Conservation (phyloP, 306 rosid genomes). For the Ceratonia siliqua region DNA sequence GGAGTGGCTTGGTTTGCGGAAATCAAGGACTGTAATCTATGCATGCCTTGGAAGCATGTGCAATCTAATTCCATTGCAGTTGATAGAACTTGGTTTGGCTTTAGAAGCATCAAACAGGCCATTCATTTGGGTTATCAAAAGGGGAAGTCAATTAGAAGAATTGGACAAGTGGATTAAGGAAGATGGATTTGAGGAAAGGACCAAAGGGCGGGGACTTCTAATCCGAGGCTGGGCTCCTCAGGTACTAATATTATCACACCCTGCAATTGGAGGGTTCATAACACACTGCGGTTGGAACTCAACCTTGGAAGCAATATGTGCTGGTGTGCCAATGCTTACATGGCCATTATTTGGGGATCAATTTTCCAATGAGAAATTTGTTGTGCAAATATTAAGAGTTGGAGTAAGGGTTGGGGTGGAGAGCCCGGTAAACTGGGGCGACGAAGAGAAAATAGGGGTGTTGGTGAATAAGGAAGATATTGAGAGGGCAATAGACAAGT, state of each 20-base stretch:
- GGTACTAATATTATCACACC: constrained; percentile 52
- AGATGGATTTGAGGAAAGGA: constrained; percentile 49
- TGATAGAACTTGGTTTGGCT: constrained; percentile 55
- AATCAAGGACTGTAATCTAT: constrained; percentile 44
- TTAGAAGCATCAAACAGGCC: constrained; percentile 51
- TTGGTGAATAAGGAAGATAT: constrained; percentile 50
- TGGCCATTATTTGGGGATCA: constrained; percentile 75
- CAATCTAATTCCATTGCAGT: constrained; percentile 38
- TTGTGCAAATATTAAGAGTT: constrained; percentile 41
- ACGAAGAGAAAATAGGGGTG: constrained; percentile 44
- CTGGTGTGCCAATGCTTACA: constrained; percentile 57
- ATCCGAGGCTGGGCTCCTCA: constrained; percentile 74
- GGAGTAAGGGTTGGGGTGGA: constrained; percentile 52
- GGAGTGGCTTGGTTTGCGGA: constrained; percentile 53
- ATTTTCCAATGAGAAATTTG: constrained; percentile 51
- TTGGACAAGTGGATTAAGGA: constrained; percentile 48
- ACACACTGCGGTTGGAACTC: constrained; percentile 82
- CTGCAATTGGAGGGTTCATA: constrained; percentile 59
- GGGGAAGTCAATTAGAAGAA: constrained; percentile 39
- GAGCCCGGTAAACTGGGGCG: constrained; percentile 39
- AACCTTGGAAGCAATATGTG: constrained; percentile 52
- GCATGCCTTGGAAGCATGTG: constrained; percentile 60
- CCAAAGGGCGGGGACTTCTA: constrained; percentile 38
- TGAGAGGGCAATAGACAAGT: constrained; percentile 36
- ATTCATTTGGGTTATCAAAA: constrained; percentile 56